Base-by-base conservation (phyloP, 2,329 filamentous ascomycete species). In the Xylariaceae sp. region DNA sequence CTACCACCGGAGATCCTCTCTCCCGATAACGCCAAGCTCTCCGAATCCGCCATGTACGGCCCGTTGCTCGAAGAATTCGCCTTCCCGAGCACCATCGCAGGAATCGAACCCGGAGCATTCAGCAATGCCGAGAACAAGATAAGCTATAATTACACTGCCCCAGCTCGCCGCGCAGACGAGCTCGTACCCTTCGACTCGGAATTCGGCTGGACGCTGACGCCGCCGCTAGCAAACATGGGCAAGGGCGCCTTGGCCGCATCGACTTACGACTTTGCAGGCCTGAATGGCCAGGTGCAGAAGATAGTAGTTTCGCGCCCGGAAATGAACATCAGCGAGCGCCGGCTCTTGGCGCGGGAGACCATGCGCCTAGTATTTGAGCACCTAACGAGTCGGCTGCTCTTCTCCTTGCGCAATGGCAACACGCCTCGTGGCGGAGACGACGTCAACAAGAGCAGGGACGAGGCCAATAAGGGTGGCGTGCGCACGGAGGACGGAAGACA, bases 341-440 rank as follows among this genome's bases (percentile, higher is more conserved):
- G 81, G 23, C 75, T 78, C 2, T 77, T 99, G 36, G 93, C 89
- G 1, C 78, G 81, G 33, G 86, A 89, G 59, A 79, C 84, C 1
- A 92, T 97, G 87, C 82, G 86, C 29, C 78, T 92, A 2, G 85
- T 87, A 13, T 99, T 97, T 69, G 91, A 96, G 70, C 93, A 97
- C 74, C 77, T 97, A 21, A 86, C 84, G 1, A 88, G 85, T 59
- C 82, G 93, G 8, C 79, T 94, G 2, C 70, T 93, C 11, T 76
- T 94, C 36, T 88, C 83, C 1, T 75, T 96, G 40, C 65, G 68
- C 6, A 37, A 20, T 10, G 23, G 23, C 15, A 18, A 47, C 58
- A n/a, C n/a, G n/a, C n/a, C n/a, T n/a, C n/a, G n/a, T n/a, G n/a
- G n/a, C n/a, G n/a, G n/a, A n/a, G n/a, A n/a, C n/a, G n/a, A n/a